These are phyloP conservation scores for Magnusiomyces sp. DNA, from an alignment of 1,139 yeast genomes.

Conservation along the genomic window DNA sequence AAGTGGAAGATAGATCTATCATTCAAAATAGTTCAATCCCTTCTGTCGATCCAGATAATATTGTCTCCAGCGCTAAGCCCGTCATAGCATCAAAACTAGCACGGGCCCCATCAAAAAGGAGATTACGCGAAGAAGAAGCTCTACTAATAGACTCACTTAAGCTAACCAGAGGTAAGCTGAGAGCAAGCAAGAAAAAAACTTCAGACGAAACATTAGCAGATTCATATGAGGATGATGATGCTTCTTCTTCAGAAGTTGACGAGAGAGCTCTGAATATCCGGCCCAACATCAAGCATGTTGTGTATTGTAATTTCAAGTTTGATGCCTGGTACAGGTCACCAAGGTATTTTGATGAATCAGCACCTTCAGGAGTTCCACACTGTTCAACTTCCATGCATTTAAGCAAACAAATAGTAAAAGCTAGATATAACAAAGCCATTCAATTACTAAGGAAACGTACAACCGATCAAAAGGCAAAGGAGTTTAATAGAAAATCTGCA, in stretches of 20 bases:
- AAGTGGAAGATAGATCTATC: no score
- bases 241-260: constrained; percentile 3
- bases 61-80: no score
- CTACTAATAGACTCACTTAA: no score
- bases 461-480: constrained; percentile 14
- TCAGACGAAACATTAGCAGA: no score
- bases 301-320: constrained; percentile 56
- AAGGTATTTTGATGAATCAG: constrained; percentile 48
- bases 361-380: constrained; percentile 11
- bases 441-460: constrained; percentile 17
- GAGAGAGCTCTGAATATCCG: constrained; percentile 2
- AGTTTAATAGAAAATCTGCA: constrained; percentile 12
- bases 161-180: no score
- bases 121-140: no score
- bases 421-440: constrained; percentile 26
- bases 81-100: no score
- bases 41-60: no score
- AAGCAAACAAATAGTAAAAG: constrained; percentile 2
- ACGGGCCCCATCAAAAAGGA: no score
- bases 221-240: no score
- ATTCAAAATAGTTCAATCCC: no score
- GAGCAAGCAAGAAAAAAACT: no score
- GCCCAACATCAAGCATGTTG: constrained; percentile 51
- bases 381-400: constrained; percentile 2
- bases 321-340: constrained; percentile 83